Evolutionary conservation across 768 basidiomycete species (phyloP), one percentile per base, ranked within the genome.

Genomic region (Suillus spraguei): DNA sequence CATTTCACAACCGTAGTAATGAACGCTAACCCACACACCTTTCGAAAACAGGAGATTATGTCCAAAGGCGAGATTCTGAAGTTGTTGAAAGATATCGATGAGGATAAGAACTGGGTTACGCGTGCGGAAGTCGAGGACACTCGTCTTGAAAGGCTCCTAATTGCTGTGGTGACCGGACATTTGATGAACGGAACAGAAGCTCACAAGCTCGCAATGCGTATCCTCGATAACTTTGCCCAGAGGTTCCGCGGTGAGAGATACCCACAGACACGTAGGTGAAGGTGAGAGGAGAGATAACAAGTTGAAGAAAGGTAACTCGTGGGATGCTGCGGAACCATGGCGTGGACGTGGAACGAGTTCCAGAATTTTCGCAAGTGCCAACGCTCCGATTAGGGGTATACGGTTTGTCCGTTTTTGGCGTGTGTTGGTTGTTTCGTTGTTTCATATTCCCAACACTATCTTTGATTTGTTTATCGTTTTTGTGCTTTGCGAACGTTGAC

Each of bases 191-290:
- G 70, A 4, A 0, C 11, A 16, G 32, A 74, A n/a, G 54, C 61
- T 8, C 47, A 60, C 2, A 53, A 4, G 8, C 24, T 77, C 50
- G 68, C 56, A 36, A 6, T 20, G 2, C 24, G 35, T 20, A 68
- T 75, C 36, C 38, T 72, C 24, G 60, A 66, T 14, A 68, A 75
- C 54, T 64, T 75, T 32, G 33, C 33, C 3, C 74, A 77, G 36
- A 72, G 74, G 28, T 70, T 70, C 44, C 20, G 22, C 13, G 56
- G 49, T 39, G 41, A 28, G 22, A 63, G 47, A 32, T 64, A 60
- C 47, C 24, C 56, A 13, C 38, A 6, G 16, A 10, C 16, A 35
- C 42, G 56, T 24, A 16, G 28, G 49, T 61, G 39, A 63, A 5
- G 13, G 24, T 59, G 41, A 63, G 35, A n/a, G 55, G 32, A 59